Conservation (phyloP, 176 grass and related monocot species). For the Zoysia pacifica region DNA sequence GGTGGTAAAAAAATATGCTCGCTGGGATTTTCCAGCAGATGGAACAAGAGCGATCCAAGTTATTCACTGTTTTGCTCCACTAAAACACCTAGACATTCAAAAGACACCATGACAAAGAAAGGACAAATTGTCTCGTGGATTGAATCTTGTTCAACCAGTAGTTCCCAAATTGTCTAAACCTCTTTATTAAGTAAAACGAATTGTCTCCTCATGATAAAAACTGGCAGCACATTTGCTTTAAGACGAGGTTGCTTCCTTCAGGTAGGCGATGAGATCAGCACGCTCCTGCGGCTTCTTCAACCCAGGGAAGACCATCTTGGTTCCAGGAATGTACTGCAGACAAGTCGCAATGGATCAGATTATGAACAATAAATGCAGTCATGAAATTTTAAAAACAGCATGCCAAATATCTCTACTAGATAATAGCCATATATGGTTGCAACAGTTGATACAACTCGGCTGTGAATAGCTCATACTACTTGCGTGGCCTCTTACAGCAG, state of each 20-base stretch:
- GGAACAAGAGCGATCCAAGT: conserved; percentile 27
- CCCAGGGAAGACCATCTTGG: conserved; percentile 98
- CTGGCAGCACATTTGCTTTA: background rate
- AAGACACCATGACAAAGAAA: conserved; percentile 31
- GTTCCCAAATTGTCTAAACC: conserved; percentile 29
- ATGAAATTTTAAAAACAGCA: no score
- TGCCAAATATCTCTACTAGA: no score
- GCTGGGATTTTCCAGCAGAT: conserved; percentile 47
- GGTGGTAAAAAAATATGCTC: conserved; percentile 47
- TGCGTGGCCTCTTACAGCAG: no score
- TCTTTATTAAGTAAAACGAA: conserved; percentile 59
- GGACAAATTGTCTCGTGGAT: conserved; percentile 39
- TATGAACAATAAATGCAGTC: no score
- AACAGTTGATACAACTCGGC: no score
- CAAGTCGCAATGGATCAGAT: background rate
- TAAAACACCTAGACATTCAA: conserved; percentile 52
- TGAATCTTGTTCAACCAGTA: conserved; percentile 44
- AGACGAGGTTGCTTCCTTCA: conserved; percentile 60
- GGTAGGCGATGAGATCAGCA: conserved; percentile 86
- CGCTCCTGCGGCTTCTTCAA: conserved; percentile 96
- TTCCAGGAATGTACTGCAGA: conserved; percentile 96
- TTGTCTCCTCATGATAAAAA: conserved; percentile 8
- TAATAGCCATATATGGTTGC: no score
- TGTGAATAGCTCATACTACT: no score
- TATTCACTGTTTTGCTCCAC: conserved; percentile 25